Evolutionary conservation across 106 monocot genomes (phyloP), one percentile per base, ranked within the genome.

Genomic region (Vanilla planifolia): DNA sequence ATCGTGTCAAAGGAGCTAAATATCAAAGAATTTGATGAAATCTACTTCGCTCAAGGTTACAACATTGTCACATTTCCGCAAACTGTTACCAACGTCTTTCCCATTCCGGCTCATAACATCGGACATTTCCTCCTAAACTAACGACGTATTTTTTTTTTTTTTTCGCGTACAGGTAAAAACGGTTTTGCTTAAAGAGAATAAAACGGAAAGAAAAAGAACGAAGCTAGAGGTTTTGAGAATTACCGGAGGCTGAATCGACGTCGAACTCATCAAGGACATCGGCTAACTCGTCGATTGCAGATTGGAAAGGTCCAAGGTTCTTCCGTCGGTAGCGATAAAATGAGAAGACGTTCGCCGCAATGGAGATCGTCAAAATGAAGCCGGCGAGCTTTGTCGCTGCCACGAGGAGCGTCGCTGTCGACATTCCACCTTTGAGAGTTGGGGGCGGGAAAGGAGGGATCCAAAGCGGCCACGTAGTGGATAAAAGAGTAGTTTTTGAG

Each of bases 331-430:
- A 95, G 40, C 80, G 75, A 29, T 80, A 70, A 86, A 44, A 95
- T 30, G 94, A 89, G 70, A 80, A 29, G 22, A 73, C 85, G 66
- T 95, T 95, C 48, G 83, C 86, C 17, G 89, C 83, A 58, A 89
- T 64, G n/a, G 73, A 69, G 60, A 71, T 59, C 26, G 80, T 51
- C 5, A 64, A 67, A 33, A 89, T 42, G 4, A 76, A 20, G 3
- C 89, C 94, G 55, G 94, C 94, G 64, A 95, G 61, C 75, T 78
- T 95, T 60, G 83, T 69, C 60, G 83, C 94, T 56, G 69, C 43
- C 21, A 63, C 29, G 33, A 95, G 45, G 51, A 86, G 57, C 40
- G 60, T 69, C 40, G 68, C 56, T 4, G 72, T 14, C 66, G 72
- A 60, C 85, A 89, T 85, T 66, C 50, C 36, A 17, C 6, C 26